phyloP scores from a whole-genome alignment of 1,139 yeast species.

The Scheffersomyces insectosa region DNA sequence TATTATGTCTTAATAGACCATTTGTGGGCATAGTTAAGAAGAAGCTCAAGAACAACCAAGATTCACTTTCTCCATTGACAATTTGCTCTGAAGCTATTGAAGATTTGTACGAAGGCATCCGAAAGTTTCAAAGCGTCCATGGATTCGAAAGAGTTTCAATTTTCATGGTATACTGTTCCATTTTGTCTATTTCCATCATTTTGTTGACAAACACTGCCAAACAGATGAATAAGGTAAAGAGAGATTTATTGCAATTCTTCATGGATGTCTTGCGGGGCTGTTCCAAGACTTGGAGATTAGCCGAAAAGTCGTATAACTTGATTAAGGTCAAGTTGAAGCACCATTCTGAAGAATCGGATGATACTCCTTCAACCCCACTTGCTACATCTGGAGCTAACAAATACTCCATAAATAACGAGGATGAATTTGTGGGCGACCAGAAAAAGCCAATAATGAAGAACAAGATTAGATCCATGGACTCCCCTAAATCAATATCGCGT shows the following conservation, averaged over 20 bases:
- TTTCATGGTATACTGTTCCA: conserved; percentile 49
- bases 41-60: conserved; percentile 5
- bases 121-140: conserved; percentile 37
- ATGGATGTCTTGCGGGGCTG: conserved; percentile 39
- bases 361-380: background rate
- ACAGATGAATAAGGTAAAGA: conserved; percentile 26
- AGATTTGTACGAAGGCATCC: conserved; percentile 41
- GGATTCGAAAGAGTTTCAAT: conserved; percentile 46
- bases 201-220: conserved; percentile 37
- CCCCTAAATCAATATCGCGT: background rate
- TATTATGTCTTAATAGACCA: conserved; percentile 60
- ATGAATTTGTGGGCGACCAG: conserved; percentile 1
- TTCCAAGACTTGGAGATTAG: conserved; percentile 50
- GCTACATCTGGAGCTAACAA: background rate
- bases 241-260: conserved; percentile 36
- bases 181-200: conserved; percentile 47
- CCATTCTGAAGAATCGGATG: conserved; percentile 13
- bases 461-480: background rate
- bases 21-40: conserved; percentile 39
- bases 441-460: background rate
- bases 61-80: conserved; percentile 13
- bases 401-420: background rate
- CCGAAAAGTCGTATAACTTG: conserved; percentile 46
- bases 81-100: conserved; percentile 45
- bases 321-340: conserved; percentile 36